Base-by-base conservation (phyloP, 352 stramenopile species). In the Pythium coloratum region DNA sequence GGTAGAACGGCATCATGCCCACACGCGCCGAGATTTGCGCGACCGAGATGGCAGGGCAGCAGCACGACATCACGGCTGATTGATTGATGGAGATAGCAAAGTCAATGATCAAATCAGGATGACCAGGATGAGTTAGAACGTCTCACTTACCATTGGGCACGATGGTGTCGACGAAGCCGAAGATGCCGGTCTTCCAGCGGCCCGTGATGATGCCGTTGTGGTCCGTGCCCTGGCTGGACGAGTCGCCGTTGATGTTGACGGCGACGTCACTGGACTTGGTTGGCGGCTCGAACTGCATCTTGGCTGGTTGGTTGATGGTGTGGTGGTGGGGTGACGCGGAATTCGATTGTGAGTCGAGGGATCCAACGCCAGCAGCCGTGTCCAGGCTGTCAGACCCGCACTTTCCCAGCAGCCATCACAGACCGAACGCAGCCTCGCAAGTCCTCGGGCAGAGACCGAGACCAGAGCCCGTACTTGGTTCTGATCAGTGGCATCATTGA, bases 161-260 rank as follows among this genome's bases (percentile, higher is more conserved):
- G 50, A 91, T 62, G 8, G 80, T 81, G 63, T 89, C 80, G 24
- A 71, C 85, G 71, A 77, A 92, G 66, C 76, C 81, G 50, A 89
- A 92, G 62, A 92, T 68, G 36, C 80, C 78, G 12, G 79, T 86
- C 68, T 92, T 92, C 84, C 84, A 92, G 69, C 78, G 78, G 30
- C 85, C 82, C n/a, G 80, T 84, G 42, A 89, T 69, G 59, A 93
- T 76, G 10, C 81, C 85, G 62, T 91, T 91, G 28, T 85, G 76
- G 72, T 91, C 85, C 47, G 77, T 73, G 28, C 81, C 82, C 12
- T 80, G 64, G 40, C 16, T 61, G 44, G 62, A 57, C 56, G 70
- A 70, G 44, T 72, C 66, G 66, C 75, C 66, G 47, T 63, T 62
- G 33, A 86, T 72, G 44, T 70, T 69, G 28, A 89, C 73, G 30